Evolutionary conservation across 1,284 basidiomycete species (phyloP), one percentile per base, ranked within the genome.

Genomic region (Grifola frondosa): DNA sequence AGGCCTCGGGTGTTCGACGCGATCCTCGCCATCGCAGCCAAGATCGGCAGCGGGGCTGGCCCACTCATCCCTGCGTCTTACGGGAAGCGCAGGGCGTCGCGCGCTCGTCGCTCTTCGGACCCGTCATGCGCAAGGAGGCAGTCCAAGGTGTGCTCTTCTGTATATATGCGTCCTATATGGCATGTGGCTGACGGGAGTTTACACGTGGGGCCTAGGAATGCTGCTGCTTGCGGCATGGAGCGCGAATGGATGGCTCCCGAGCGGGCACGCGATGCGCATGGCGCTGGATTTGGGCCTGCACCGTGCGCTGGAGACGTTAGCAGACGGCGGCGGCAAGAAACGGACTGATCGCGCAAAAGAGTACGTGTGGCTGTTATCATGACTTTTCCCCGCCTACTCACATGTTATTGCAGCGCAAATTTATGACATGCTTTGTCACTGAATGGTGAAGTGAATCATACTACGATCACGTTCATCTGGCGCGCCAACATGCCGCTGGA

Each of bases 1-100:
- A 90, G 88, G 3, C 92, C 92, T 2, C 96, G 93, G 80, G 93
- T 91, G 39, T 91, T 91, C 63, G 88, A 91, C 61, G 84, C 88
- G 40, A 85, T 96, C 56, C 76, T 95, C 23, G 91, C 92, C 20
- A 84, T 96, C 30, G 91, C 91, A 28, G 81, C 86, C 50, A 94
- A 92, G 64, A 91, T 96, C 53, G 78, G 89, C 51, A 88, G 87
- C 47, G 92, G 91, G 7, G 91, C 87, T 54, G 88, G 88, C 40
- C 83, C 86, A 11, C 78, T 91, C 15, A 84, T 80, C 37, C 73
- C 82, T 19, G 87, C 91, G 1, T 94, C 93, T 64, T 91, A 92
- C 68, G 84, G 59, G 91, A 95, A 65, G 91, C 92, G 4, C 91
- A 95, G 63, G 90, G 91, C 28, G 94, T 95, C 50, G 93, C 93